Evolutionary conservation across 805 yeast genomes (phyloP), one percentile per base, ranked within the genome.

Genomic region (Pichia exigua): DNA sequence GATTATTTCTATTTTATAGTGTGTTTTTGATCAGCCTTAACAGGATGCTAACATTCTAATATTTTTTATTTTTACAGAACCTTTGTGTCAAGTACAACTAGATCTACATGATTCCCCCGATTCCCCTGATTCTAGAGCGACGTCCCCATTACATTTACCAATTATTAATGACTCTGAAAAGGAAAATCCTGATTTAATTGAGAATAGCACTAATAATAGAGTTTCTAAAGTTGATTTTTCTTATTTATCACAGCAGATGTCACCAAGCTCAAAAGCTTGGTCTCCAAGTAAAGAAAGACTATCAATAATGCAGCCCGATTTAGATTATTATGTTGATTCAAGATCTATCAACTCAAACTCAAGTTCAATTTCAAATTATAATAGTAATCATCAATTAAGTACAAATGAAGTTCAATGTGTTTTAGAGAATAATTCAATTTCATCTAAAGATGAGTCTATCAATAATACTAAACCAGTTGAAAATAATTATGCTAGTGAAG

Each of bases 241-340:
- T 3, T 61, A 65, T 42, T 52, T 63, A 2, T 44, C 59, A 4
- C 59, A 60, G 7, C 61, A 60, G 45, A 40, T 61, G 24, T 63
- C 65, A 4, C 64, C 65, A 35, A 60, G 60, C 60, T 64, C 68
- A 15, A 65, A 65, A 8, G 58, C 65, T 7, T 65, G 67, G 70
- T 55, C 50, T 13, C 57, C 53, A 4, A 30, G 12, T 21, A 44
- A 35, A 10, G 26, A 21, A 13, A 28, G 26, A 6, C 13, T 28
- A 11, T 30, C 40, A 30, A n/a, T 11, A 17, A 47, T 44, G 22
- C 46, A 44, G 17, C 38, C 35, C 13, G 41, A 44, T 22, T 44
- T 51, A 11, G 46, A 47, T 20, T 42, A 47, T 12, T 47, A 44
- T 27, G 35, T 51, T 21, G 48, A 46, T 24, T 44, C 44, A 26